A percentile compares a stretch with the other conserved stretches of the same genome.
Conservation (phyloP, 306 rosid species). For the Ceratonia siliqua region DNA sequence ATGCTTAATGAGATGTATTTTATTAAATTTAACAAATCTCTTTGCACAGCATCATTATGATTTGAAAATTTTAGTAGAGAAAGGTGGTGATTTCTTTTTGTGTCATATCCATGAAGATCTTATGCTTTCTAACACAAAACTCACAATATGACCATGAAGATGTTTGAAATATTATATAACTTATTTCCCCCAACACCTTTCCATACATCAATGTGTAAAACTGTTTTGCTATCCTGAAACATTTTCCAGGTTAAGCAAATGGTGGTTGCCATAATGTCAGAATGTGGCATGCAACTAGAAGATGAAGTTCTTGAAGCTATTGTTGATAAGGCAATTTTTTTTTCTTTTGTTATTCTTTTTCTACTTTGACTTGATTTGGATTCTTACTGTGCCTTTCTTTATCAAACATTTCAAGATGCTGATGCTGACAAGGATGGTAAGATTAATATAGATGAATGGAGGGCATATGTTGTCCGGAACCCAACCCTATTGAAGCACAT, state of each 20-base stretch:
- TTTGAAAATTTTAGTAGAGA: slow-evolving; percentile 4
- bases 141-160: slow-evolving; percentile 12
- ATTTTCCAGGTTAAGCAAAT: slow-evolving; percentile 63
- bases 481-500: slow-evolving; percentile 64
- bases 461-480: slow-evolving; percentile 43
- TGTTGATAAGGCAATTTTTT: slow-evolving; percentile 50
- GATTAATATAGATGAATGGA: slow-evolving; percentile 72
- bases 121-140: slow-evolving; percentile 7
- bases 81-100: slow-evolving; percentile 24
- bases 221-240: not conserved
- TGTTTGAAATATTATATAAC: not conserved
- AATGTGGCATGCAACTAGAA: slow-evolving; percentile 44
- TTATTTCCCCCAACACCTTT: not conserved
- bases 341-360: not conserved
- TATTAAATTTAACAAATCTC: slow-evolving; percentile 1
- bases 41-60: slow-evolving; percentile 2
- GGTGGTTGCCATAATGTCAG: slow-evolving; percentile 65
- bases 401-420: slow-evolving; percentile 66
- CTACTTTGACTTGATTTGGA: not conserved
- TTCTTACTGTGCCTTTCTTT: not conserved
- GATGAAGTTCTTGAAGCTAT: slow-evolving; percentile 59
- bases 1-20: not conserved
- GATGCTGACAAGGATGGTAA: slow-evolving; percentile 66
- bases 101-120: not conserved
- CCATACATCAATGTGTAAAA: not conserved